These are phyloP conservation scores for Limnanthes douglasii DNA, from an alignment of 345 rosid genomes.

Conservation along the genomic window DNA sequence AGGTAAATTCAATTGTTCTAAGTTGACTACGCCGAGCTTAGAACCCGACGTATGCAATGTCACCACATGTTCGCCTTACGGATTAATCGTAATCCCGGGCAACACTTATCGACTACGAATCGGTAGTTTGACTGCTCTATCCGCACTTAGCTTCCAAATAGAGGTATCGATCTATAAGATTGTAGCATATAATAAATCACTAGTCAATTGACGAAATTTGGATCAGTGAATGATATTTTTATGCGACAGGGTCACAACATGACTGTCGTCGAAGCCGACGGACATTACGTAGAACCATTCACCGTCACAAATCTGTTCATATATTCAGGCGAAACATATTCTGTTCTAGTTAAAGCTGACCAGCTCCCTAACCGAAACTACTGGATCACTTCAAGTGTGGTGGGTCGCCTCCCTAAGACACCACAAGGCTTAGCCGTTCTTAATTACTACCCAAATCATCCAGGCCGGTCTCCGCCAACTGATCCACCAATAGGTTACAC, in stretches of 20 bases:
- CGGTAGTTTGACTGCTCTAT: constrained; percentile 36
- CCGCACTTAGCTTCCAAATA: constrained; percentile 67
- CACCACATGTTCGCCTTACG: constrained; percentile 25
- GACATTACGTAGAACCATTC: constrained; percentile 62
- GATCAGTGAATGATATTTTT: not conserved
- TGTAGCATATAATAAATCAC: no score
- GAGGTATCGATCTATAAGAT: no score
- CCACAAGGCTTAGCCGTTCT: constrained; percentile 43
- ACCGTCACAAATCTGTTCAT: constrained; percentile 53
- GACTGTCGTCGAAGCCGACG: constrained; percentile 78
- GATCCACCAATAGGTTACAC: constrained; percentile 11
- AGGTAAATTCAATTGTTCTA: constrained; percentile 53
- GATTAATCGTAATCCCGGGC: constrained; percentile 31
- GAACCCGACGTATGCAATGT: constrained; percentile 20
- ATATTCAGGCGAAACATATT: constrained; percentile 69
- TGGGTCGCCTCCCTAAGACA: constrained; percentile 19
- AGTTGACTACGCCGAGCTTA: constrained; percentile 9
- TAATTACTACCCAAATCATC: constrained; percentile 47
- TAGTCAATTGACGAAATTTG: no score
- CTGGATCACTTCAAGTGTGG: constrained; percentile 48
- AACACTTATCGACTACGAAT: constrained; percentile 53
- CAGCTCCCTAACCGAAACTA: constrained; percentile 45
- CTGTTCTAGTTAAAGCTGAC: constrained; percentile 42
- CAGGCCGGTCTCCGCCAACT: constrained; percentile 25
- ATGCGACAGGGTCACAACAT: constrained; percentile 40